These are phyloP conservation scores for Aspergillus caelatus DNA, from an alignment of 2,329 filamentous ascomycete genomes.

Conservation along the genomic window DNA sequence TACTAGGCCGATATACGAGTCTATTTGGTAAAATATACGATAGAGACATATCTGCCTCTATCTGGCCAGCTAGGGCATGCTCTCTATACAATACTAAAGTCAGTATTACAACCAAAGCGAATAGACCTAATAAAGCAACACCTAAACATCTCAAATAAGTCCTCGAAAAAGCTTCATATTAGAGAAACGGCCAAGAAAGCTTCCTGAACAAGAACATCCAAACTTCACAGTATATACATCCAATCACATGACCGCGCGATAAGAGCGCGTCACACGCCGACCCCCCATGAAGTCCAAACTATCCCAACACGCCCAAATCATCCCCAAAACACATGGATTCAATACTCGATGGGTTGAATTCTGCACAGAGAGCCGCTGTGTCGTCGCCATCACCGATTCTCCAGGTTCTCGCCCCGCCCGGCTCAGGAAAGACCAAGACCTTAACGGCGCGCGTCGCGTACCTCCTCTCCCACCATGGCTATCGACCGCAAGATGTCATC, in stretches of 20 bases:
- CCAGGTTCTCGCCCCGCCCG: slow-evolving; percentile 65
- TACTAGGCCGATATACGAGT: neutral
- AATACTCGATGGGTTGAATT: slow-evolving; percentile 65
- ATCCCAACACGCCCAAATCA: neutral
- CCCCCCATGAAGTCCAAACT: neutral
- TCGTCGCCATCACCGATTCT: slow-evolving; percentile 62
- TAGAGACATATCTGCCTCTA: neutral
- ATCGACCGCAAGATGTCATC: slow-evolving; percentile 83
- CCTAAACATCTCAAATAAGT: neutral
- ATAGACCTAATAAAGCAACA: neutral
- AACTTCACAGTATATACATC: neutral
- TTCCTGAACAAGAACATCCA: neutral
- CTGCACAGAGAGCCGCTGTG: slow-evolving; percentile 65
- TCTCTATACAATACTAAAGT: neutral
- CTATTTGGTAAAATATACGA: neutral
- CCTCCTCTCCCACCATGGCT: slow-evolving; percentile 71
- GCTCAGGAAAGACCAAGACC: slow-evolving; percentile 91
- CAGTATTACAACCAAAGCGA: neutral
- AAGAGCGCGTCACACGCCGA: neutral
- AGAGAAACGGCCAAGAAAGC: neutral
- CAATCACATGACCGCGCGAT: slow-evolving; percentile 14
- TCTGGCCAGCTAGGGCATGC: neutral
- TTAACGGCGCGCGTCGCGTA: slow-evolving; percentile 90
- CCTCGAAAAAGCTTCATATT: neutral
- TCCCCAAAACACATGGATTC: slow-evolving; percentile 48